A percentile compares a stretch with the other conserved stretches of the same genome.
Evolutionary conservation across 140 eudicot species (phyloP).

Genomic region (Senecio squalidus): DNA sequence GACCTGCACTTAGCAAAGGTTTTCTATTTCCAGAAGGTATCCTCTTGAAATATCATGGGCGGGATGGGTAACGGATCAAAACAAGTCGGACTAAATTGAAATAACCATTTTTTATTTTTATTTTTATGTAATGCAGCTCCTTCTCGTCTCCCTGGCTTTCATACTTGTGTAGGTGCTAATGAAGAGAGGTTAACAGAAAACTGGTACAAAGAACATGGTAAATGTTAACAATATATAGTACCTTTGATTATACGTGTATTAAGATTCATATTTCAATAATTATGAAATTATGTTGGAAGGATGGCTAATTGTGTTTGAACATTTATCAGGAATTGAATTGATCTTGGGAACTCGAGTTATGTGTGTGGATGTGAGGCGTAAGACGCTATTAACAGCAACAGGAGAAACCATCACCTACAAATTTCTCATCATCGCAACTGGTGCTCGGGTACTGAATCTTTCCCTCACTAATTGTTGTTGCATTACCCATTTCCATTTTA

Average conservation of each 20-base stretch:
- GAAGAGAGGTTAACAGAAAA: constrained; percentile 83
- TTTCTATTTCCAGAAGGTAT: constrained; percentile 90
- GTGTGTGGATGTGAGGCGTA: constrained; percentile 68
- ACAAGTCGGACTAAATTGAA: neutral
- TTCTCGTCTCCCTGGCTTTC: constrained; percentile 95
- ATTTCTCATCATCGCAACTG: constrained; percentile 84
- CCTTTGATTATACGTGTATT: neutral
- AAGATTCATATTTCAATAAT: neutral
- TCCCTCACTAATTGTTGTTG: neutral
- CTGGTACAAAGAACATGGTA: constrained; percentile 98
- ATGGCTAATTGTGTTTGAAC: neutral
- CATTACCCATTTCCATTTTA: neutral
- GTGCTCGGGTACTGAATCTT: constrained; percentile 82
- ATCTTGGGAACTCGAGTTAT: constrained; percentile 72
- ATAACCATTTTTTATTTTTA: neutral
- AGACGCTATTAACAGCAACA: constrained; percentile 63
- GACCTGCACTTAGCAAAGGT: constrained; percentile 99
- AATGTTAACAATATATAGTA: neutral
- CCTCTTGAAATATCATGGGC: neutral
- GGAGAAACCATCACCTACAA: constrained; percentile 92
- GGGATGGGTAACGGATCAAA: neutral
- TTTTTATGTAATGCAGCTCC: constrained; percentile 2
- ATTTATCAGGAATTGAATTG: constrained; percentile 60
- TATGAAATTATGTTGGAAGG: constrained; percentile 1
- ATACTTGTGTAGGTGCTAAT: constrained; percentile 88